Conservation (phyloP, 768 basidiomycete species). For the Krasilnikovozyma curviuscula region DNA sequence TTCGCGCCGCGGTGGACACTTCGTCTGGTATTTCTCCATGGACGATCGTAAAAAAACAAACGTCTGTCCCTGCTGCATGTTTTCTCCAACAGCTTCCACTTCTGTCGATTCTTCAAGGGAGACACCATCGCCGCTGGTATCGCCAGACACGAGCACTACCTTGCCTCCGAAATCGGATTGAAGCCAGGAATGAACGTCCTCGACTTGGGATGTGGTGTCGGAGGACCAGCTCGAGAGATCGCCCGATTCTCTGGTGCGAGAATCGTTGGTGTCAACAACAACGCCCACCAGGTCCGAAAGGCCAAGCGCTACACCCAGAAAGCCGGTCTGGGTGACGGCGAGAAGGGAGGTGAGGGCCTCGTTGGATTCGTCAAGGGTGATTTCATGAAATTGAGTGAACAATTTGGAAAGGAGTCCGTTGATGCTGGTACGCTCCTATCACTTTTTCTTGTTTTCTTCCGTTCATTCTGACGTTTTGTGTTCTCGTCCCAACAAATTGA, state of each 20-base stretch:
- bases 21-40: too few species aligned
- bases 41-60: too few species aligned
- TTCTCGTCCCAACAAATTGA: background rate
- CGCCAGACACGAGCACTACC: slow-evolving; percentile 94
- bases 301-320: slow-evolving; percentile 56
- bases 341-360: too few species aligned
- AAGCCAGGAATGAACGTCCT: slow-evolving; percentile 85
- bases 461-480: background rate
- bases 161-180: slow-evolving; percentile 65
- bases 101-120: slow-evolving; percentile 90
- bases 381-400: slow-evolving; percentile 83
- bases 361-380: slow-evolving; percentile 77
- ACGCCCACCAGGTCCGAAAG: background rate
- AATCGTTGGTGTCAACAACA: slow-evolving; percentile 39
- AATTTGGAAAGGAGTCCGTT: slow-evolving; percentile 80
- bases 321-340: slow-evolving; percentile 58
- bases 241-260: slow-evolving; percentile 64
- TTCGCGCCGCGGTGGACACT: too few species aligned
- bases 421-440: slow-evolving; percentile 60
- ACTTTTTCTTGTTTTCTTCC: background rate
- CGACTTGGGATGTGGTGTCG: slow-evolving; percentile 95
- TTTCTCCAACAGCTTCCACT: slow-evolving; percentile 63
- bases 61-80: background rate
- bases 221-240: slow-evolving; percentile 90
- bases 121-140: slow-evolving; percentile 30